Conservation (phyloP, 805 yeast genomes). For the Wickerhamomyces xylosicus region DNA sequence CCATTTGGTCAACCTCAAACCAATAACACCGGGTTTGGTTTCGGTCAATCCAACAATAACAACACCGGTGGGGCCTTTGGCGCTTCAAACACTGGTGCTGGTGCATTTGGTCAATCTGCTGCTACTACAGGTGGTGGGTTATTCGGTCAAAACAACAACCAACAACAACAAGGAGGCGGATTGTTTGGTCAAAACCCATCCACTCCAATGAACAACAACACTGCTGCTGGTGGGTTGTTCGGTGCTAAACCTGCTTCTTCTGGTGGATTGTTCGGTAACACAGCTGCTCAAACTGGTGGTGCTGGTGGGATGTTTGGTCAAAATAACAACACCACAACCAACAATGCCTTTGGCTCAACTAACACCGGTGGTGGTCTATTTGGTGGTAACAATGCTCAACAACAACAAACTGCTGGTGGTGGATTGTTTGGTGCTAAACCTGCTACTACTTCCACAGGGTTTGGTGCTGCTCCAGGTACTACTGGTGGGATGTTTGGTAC, state of each 20-base stretch:
- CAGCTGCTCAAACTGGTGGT: conserved; percentile 2
- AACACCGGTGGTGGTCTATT: conserved; percentile 23
- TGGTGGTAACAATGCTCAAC: conserved; percentile 26
- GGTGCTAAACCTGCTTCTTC: conserved; percentile 19
- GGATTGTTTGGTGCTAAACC: conserved; percentile 6
- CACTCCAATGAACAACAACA: conserved; percentile 19
- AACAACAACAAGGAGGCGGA: conserved; percentile 13
- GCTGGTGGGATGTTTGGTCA: neutral
- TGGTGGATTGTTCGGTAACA: conserved; percentile 32
- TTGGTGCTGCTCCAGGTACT: conserved; percentile 12
- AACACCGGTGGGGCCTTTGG: conserved; percentile 27
- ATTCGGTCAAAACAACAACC: conserved; percentile 26
- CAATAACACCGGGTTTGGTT: conserved; percentile 22
- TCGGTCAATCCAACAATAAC: conserved; percentile 27
- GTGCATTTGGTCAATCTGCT: conserved; percentile 27
- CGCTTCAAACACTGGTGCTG: conserved; percentile 6
- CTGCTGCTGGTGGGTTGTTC: conserved; percentile 26
- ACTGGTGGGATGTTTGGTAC: conserved; percentile 3
- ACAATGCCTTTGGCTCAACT: too few species aligned
- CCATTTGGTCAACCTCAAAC: conserved; percentile 24
- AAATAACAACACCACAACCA: neutral
- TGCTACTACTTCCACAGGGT: conserved; percentile 12
- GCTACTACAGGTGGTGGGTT: conserved; percentile 23
- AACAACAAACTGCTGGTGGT: conserved; percentile 1
- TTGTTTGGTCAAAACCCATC: conserved; percentile 19